These are phyloP conservation scores for Actinomucor elegans DNA, from an alignment of 371 early-diverging fungal genomes.

Conservation along the genomic window DNA sequence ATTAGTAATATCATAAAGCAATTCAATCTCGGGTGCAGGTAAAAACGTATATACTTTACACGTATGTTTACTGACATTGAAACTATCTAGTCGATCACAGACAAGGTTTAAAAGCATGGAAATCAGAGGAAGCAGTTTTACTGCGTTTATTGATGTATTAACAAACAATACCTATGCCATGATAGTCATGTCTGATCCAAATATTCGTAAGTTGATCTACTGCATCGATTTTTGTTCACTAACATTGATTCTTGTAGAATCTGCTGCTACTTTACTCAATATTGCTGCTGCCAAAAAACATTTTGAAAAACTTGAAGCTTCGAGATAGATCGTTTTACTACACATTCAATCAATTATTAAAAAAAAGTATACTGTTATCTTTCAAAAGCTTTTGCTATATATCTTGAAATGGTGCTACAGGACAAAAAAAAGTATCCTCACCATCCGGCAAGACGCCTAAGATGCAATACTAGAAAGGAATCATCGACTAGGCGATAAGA, in stretches of 20 bases:
- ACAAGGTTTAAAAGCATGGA: slow-evolving; percentile 90
- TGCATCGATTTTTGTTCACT: background rate
- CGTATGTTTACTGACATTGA: background rate
- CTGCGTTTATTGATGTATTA: slow-evolving; percentile 89
- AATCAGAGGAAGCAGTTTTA: slow-evolving; percentile 76
- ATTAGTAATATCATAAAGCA: slow-evolving; percentile 94
- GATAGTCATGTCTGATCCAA: slow-evolving; percentile 89
- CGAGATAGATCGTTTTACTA: slow-evolving; percentile 7
- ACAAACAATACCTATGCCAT: slow-evolving; percentile 94
- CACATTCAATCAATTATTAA: background rate
- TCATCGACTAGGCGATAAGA: too few species aligned
- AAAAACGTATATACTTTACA: slow-evolving; percentile 16
- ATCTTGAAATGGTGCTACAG: background rate
- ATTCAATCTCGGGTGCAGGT: slow-evolving; percentile 87
- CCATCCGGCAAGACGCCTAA: too few species aligned
- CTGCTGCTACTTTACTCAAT: slow-evolving; percentile 82
- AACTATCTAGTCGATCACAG: slow-evolving; percentile 55
- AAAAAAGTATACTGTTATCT: too few species aligned
- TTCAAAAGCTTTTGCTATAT: too few species aligned
- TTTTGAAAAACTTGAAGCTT: slow-evolving; percentile 81
- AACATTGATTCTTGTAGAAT: slow-evolving; percentile 56
- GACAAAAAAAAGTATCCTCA: background rate
- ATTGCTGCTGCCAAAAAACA: slow-evolving; percentile 84
- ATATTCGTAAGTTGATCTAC: slow-evolving; percentile 85
- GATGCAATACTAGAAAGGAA: too few species aligned